Percentiles rank a stretch among this genome's conserved stretches.
Conservation (phyloP, 164 flowering plant species). For the Aristolochia californica region DNA sequence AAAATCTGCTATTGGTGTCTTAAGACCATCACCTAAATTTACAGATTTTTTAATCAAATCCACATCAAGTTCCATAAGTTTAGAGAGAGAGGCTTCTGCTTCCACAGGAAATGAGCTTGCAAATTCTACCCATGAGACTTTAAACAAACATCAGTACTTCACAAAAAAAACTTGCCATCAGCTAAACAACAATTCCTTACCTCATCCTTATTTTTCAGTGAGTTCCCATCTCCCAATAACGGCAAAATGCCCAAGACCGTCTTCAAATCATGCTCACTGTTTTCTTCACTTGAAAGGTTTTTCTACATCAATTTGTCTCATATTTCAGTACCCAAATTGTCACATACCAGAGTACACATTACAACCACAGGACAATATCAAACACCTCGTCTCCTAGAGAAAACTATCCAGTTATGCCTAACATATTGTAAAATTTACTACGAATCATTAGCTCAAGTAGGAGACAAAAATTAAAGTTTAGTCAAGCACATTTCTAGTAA, state of each 20-base stretch:
- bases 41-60: slow-evolving; percentile 50
- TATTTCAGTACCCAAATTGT: neutral
- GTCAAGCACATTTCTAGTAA: too few species aligned
- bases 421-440: neutral
- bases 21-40: slow-evolving; percentile 59
- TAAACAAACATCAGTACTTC: neutral
- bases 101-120: slow-evolving; percentile 43
- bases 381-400: neutral
- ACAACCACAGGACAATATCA: neutral
- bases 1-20: slow-evolving; percentile 63
- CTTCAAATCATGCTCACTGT: slow-evolving; percentile 33
- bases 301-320: neutral
- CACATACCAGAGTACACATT: neutral
- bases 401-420: neutral
- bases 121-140: slow-evolving; percentile 40
- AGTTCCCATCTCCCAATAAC: slow-evolving; percentile 14
- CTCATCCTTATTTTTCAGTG: slow-evolving; percentile 29
- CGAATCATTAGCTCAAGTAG: neutral
- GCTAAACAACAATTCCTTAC: slow-evolving; percentile 19
- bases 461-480: too few species aligned
- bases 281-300: slow-evolving; percentile 1
- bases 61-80: slow-evolving; percentile 42
- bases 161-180: neutral
- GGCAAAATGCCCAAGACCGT: slow-evolving; percentile 36
- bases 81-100: slow-evolving; percentile 21